phyloP scores from a whole-genome alignment of 371 early-diverging fungal genomes.

The Rhizopus stolonifer region DNA sequence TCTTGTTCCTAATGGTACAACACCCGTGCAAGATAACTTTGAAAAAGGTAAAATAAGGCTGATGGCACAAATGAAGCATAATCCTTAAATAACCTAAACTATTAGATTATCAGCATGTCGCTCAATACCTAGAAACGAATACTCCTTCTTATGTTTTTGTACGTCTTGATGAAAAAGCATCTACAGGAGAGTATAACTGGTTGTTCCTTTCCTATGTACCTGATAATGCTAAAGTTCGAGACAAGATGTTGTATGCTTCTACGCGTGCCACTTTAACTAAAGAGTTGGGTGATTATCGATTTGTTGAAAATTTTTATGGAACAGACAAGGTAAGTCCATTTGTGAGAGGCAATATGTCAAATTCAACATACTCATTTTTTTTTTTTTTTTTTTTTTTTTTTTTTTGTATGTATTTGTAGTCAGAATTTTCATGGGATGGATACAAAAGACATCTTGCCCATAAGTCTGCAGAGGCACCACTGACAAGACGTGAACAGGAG shows the following conservation, averaged over 20 bases:
- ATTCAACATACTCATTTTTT: too few species aligned
- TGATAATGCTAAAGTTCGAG: conserved; percentile 75
- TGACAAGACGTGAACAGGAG: conserved; percentile 82
- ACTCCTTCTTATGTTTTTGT: conserved; percentile 72
- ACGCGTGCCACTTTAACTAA: conserved; percentile 74
- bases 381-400: too few species aligned
- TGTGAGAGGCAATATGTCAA: not conserved
- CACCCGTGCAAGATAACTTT: conserved; percentile 49
- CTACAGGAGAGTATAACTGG: conserved; percentile 64
- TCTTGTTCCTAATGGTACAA: conserved; percentile 42
- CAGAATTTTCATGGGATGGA: conserved; percentile 69
- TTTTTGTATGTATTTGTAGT: conserved; percentile 28
- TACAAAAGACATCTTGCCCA: conserved; percentile 74
- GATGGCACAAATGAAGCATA: not conserved
- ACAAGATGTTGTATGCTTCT: conserved; percentile 90
- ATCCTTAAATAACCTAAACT: not conserved
- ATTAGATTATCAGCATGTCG: conserved; percentile 55
- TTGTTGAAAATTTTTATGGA: conserved; percentile 79
- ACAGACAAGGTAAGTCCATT: conserved; percentile 50
- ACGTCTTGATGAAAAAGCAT: conserved; percentile 56
- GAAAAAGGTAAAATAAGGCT: conserved; percentile 51
- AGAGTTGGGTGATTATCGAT: conserved; percentile 76
- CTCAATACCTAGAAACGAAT: conserved; percentile 48
- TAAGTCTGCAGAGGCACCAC: conserved; percentile 72
- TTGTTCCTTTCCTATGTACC: conserved; percentile 78